These are phyloP conservation scores for Talaromyces pinophilus DNA, from an alignment of 2,329 filamentous ascomycete genomes.

Conservation along the genomic window DNA sequence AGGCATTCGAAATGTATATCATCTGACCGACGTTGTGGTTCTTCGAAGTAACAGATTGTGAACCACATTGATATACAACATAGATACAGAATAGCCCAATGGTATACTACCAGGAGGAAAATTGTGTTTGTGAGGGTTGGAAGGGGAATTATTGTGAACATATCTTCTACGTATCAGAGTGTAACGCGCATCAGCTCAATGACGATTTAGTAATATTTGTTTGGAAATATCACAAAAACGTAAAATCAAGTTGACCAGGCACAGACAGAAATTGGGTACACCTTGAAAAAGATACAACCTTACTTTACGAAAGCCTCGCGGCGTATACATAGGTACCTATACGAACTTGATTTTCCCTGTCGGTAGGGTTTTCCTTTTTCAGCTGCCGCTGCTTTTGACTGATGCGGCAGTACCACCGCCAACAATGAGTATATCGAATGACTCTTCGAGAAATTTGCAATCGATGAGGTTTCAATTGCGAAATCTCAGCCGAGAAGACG, in stretches of 20 bases:
- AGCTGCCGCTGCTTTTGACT: too few species aligned
- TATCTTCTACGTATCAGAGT: neutral
- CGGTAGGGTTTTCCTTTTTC: too few species aligned
- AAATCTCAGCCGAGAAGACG: too few species aligned
- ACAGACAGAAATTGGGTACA: neutral
- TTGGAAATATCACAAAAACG: neutral
- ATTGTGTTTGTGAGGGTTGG: neutral
- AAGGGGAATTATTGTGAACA: neutral
- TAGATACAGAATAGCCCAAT: neutral
- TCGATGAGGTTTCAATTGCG: too few species aligned
- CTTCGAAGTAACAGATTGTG: neutral
- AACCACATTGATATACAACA: neutral
- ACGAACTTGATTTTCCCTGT: too few species aligned
- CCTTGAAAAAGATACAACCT: neutral
- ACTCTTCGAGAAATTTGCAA: too few species aligned
- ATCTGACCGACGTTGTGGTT: neutral
- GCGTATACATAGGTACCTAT: too few species aligned
- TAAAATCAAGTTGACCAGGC: neutral
- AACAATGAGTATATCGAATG: too few species aligned
- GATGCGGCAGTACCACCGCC: too few species aligned
- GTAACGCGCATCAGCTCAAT: neutral
- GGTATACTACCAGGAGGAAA: neutral
- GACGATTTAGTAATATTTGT: neutral
- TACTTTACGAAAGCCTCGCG: neutral
- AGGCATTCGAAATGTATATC: too few species aligned